Evolutionary conservation across 225 moss, liverwort and hornwort genomes (phyloP), one percentile per base, ranked within the genome.

Genomic region (Sphagnum tenellum): DNA sequence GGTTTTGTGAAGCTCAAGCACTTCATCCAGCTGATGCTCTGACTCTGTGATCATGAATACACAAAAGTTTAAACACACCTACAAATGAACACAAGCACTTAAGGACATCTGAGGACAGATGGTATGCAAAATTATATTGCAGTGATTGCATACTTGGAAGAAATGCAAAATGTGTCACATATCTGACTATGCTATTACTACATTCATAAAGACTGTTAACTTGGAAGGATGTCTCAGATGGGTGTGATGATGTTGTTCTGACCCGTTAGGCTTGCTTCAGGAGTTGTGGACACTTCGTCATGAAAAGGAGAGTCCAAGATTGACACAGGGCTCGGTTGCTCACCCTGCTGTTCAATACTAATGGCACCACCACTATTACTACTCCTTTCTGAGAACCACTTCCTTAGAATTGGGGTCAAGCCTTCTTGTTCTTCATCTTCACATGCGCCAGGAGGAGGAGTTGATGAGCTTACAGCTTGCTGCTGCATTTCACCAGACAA

Each of bases 281-380:
- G 60, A 66, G 75, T 68, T 56, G 79, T 80, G 77, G 67, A 80
- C 55, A 73, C 68, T 71, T 84, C 84, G 66, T 84, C 84, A 9
- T 71, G 73, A 55, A 84, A 84, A 12, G 80, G 80, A 11, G 75
- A 80, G 11, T 75, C 68, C 47, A 84, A 68, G 62, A 84, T 69
- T 48, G 84, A 84, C 9, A 84, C 80, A 11, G 80, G 84, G 64
- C 84, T 84, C 48, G 84, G 84, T 69, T 84, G 80, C 58, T 61
- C 80, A 57, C 72, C 29, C 29, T 29, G 49, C 47, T 84, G 77
- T 59, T 77, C 84, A 65, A 75, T 60, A 59, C 68, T 50, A 52
- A 76, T 71, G 9, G 79, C 79, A 29, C 29, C 29, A 29, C 67
- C 63, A 53, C 50, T 56, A 64, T 50, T 65, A 7, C 9, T 53